Evolutionary conservation across 2,329 filamentous ascomycete species (phyloP), one percentile per base, ranked within the genome.

Genomic region (Fusarium redolens): DNA sequence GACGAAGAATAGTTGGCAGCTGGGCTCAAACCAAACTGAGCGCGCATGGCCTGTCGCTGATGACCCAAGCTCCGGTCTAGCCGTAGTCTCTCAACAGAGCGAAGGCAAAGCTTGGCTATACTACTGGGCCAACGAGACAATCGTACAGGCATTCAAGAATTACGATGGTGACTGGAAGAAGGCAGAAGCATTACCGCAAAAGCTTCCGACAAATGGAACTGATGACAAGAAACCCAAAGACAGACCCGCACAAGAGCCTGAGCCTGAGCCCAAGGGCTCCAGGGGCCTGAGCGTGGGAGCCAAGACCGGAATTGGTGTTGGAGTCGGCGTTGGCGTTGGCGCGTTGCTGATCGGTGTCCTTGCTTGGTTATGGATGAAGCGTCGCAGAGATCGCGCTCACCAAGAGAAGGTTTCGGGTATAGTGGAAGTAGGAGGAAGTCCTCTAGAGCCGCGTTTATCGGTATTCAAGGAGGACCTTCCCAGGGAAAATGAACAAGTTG

Each of bases 61-160:
- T 28, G 11, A 30, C 4, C 37, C 37, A 11, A 66, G 38, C 7
- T 66, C 61, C 13, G 31, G 61, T 4, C 5, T 66, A 4, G 61
- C 63, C 1, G 51, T 66, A 7, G 61, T 64, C 17, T 66, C 64
- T 20, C 44, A 38, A 4, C 43, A 66, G 18, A 47, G 50, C 2
- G 63, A 66, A 4, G 61, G 50, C 4, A 48, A 59, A 14, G 31
- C 20, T 3, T 66, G 63, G 63, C 9, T 66, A 1, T 66, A 66
- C 50, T 66, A 66, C 4, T 66, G 61, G 61, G 7, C 63, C 17
- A 66, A 66, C 18, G 17, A 59, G 37, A 66, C 63, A 1, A 66
- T 66, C 4, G 43, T 66, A 1, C 50, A 66, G 20, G 52, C 63
- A 1, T 66, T 59, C 18, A 66, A 56, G 13, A 43, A 40, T 13